Base-by-base conservation (phyloP, 805 yeast genomes). In the Candida manassasensis region DNA sequence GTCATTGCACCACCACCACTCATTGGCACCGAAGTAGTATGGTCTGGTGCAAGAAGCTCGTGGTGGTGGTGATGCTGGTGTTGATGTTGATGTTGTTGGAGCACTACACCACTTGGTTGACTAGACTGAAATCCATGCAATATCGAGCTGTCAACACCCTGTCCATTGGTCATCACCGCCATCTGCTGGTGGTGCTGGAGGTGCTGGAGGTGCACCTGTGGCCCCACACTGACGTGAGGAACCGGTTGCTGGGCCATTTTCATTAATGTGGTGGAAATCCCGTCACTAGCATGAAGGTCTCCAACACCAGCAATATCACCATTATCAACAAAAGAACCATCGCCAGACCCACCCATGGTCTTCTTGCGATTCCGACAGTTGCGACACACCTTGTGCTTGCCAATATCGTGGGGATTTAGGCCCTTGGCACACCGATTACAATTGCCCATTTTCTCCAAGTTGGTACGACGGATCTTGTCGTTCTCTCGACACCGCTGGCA, bases 371-470 rank as follows among this genome's bases (percentile, higher is more conserved):
- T 64, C 29, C 85, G 63, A 50, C 86, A 79, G 19, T 47, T 50
- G 7, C 48, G 36, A 49, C 86, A 79, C 13, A 77, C 79, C 53
- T 79, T 79, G 48, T 71, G 76, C 27, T 68, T 70, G 19, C 69
- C 74, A 22, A 60, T 56, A 44, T 73, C 80, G 3, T 52, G 62
- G 1, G 63, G 61, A n/a, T 52, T 57, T 40, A 79, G 53, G 0
- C 66, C 59, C 38, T 62, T 61, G 4, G 81, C 79, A 55, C 85
- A 80, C 35, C 85, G 64, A 48, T 77, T 78, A 49, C 85, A 80
- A 35, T 72, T 68, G 10, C 84, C 83, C 46, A 65, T 55, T 39
- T 67, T 69, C 48, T 78, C 84, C 40, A 79, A 55, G 34, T 69
- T 69, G 21, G 73, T 63, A 39, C 85, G 55, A 42, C 85, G 62